Evolutionary conservation across 1,284 basidiomycete genomes (phyloP), one percentile per base, ranked within the genome.

Genomic region (Apiotrichum gamsii): DNA sequence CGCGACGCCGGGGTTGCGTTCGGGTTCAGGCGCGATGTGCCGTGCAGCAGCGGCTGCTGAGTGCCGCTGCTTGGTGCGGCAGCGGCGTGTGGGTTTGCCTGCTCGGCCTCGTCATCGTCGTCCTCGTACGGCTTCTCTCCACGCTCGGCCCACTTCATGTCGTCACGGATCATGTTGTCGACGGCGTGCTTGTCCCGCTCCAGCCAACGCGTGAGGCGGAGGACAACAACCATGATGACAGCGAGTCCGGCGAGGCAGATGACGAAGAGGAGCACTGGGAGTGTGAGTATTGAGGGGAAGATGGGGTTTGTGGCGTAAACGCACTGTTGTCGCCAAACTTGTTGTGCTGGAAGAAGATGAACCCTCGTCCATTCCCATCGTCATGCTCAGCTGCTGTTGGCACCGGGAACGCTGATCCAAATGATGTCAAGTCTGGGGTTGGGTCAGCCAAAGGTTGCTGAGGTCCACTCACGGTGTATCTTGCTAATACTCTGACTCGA

Each of bases 231-330:
- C 38, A 49, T 57, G 45, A 59, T 47, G 31, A 55, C 13, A 8
- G 50, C 38, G 21, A 43, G 41, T 5, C 39, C 34, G 8, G 35
- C 48, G 20, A 57, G 36, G 43, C 53, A 54, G 4, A 49, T 34
- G 6, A 49, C 31, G 51, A 62, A 57, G 9, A 61, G 39, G 8
- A 56, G 40, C 55, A 59, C 59, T 61, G 20, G 10, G n/a, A 18
- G 35, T 38, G 8, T 19, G 19, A 6, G 37, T 34, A 52, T 62
- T 56, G 41, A 67, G 29, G 16, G 21, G n/a, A 15, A 56, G 8
- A 28, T 28, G 25, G 6, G 8, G 11, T 6, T 11, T 28, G 25
- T 28, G 25, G 25, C 25, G 58, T 64, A 11, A n/a, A n/a, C 60
- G 31, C 35, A 49, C 64, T 64, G 45, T 4, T 8, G 35, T 48